Percentiles rank a stretch among this genome's conserved stretches.
phyloP scores from a whole-genome alignment of 495 filamentous ascomycete genomes.

The Penicillium canariense region DNA sequence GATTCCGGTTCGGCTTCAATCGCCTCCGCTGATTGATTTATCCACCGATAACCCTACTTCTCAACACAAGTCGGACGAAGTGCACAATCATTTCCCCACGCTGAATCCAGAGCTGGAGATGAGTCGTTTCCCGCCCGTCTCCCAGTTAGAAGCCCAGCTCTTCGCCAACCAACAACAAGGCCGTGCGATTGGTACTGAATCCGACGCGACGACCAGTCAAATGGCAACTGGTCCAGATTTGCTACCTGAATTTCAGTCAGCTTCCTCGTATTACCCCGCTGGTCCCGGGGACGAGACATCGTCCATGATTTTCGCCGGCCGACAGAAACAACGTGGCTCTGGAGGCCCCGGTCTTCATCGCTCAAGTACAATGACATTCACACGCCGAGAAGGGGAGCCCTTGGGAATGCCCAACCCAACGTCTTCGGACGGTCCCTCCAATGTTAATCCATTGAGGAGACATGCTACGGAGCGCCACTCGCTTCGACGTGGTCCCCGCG shows the following conservation, averaged over 20 bases:
- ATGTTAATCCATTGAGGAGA: constrained; percentile 11
- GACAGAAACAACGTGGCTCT: not conserved
- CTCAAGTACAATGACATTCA: constrained; percentile 23
- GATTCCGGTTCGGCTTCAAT: not conserved
- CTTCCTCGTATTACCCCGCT: not conserved
- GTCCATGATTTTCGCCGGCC: not conserved
- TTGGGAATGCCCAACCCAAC: not conserved
- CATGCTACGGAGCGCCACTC: constrained; percentile 28
- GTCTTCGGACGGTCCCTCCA: not conserved
- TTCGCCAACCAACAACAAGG: constrained; percentile 24
- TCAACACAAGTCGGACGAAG: not conserved
- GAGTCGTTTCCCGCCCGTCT: constrained; percentile 44
- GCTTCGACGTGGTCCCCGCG: constrained; percentile 16
- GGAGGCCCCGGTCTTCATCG: constrained; percentile 19
- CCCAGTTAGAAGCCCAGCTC: constrained; percentile 43
- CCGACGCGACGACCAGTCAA: not conserved
- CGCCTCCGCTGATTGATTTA: constrained; percentile 21
- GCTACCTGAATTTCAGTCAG: not conserved
- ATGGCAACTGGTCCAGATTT: not conserved
- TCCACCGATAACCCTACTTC: constrained; percentile 24
- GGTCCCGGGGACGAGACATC: not conserved
- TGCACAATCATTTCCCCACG: constrained; percentile 8
- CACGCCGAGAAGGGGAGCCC: not conserved
- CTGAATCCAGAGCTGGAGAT: constrained; percentile 29
- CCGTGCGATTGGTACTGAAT: not conserved